Conservation (phyloP, 805 yeast genomes). For the Lipomyces mesembrius region DNA sequence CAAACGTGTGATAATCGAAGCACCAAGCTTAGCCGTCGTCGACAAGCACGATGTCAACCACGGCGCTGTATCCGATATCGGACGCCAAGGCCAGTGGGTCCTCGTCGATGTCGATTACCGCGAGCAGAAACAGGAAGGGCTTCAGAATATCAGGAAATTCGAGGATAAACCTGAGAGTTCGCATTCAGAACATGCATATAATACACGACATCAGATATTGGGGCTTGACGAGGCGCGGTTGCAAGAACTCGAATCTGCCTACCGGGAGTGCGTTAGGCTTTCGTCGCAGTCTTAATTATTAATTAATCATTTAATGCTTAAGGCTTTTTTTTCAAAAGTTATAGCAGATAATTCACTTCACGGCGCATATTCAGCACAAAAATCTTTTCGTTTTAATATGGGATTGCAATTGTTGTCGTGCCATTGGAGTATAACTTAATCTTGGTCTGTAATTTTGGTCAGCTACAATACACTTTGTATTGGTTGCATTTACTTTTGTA, state of each 20-base stretch:
- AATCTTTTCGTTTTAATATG: neutral
- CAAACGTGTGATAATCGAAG: slow-evolving; percentile 24
- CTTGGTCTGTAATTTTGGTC: neutral
- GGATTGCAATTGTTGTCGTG: neutral
- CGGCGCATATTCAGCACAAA: neutral
- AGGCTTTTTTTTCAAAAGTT: neutral
- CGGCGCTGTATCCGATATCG: slow-evolving; percentile 35
- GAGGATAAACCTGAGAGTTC: slow-evolving; percentile 10
- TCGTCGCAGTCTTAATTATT: slow-evolving; percentile 3
- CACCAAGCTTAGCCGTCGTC: slow-evolving; percentile 33
- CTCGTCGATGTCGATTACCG: slow-evolving; percentile 30
- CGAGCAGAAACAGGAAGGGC: neutral
- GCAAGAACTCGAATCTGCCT: slow-evolving; percentile 23
- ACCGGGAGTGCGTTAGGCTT: slow-evolving; percentile 2
- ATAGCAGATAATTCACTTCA: neutral
- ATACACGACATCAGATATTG: slow-evolving; percentile 8
- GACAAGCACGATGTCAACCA: slow-evolving; percentile 27
- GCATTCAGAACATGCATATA: neutral
- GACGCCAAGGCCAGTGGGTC: slow-evolving; percentile 30
- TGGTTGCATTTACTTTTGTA: slow-evolving; percentile 7
- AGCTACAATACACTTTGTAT: neutral
- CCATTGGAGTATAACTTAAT: neutral
- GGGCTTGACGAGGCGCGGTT: slow-evolving; percentile 15
- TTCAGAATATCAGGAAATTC: slow-evolving; percentile 8
- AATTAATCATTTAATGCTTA: neutral